Base-by-base conservation (phyloP, 2,329 filamentous ascomycete genomes). In the Curvularia verruculosa region DNA sequence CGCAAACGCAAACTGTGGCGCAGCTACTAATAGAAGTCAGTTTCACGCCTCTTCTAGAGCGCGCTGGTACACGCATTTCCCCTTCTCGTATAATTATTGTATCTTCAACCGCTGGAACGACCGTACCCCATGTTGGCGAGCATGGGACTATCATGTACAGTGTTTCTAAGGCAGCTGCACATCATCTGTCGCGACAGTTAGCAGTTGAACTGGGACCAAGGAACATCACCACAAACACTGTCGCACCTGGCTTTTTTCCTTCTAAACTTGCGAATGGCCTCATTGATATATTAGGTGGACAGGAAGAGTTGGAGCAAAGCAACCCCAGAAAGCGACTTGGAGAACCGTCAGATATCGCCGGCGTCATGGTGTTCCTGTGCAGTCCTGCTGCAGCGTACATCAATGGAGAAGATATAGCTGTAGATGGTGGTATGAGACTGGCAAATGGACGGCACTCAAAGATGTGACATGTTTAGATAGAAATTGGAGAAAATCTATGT, bases 101-200 rank as follows among this genome's bases (percentile, higher is more conserved):
- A 15, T 70, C 69, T 44, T 76, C 74, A 3, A 71, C 63, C 7
- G 74, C 73, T 2, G 76, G 75, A n/a, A 66, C 68, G 3, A 74
- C 68, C n/a, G 75, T 78, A 3, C 67, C 72, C 0, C 72, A 75
- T 49, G 66, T 75, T 2, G 76, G 75, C 19, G 71, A 76, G 10
- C 66, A 75, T 39, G 75, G 75, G 19, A 76, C 75, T 2, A 75
- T 76, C 48, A 75, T 76, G 68, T 78, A 78, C 64, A 73, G 72
- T 21, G 69, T 73, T 40, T 77, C 76, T 7, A 78, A 78, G 55
- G 76, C 76, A 3, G 76, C 76, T 6, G 75, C 70, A 18, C 72
- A 76, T 49, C 76, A 78, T 39, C 59, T 78, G 13, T 67, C 70
- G 7, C 61, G 75, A n/a, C 74, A 78, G 24, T 65, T 78, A 7